Conservation (phyloP, 768 basidiomycete genomes). For the Boletales sp. region DNA sequence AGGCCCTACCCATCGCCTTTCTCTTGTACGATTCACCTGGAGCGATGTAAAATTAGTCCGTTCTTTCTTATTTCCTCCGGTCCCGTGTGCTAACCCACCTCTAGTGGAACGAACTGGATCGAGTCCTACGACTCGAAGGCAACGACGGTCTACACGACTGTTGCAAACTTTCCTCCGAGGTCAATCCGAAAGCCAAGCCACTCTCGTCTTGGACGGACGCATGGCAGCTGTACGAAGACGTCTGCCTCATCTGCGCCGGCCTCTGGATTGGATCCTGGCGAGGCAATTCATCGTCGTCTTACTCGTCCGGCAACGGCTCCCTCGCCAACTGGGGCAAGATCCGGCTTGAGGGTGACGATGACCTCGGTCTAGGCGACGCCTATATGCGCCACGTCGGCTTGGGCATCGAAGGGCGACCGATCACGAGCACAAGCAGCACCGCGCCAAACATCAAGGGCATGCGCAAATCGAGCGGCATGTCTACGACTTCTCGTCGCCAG, state of each 20-base stretch:
- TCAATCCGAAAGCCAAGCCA: slow-evolving; percentile 35
- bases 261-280: slow-evolving; percentile 76
- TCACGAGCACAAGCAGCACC: neutral
- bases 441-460: slow-evolving; percentile 34
- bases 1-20: slow-evolving; percentile 52
- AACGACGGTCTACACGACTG: slow-evolving; percentile 29
- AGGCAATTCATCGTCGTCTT: slow-evolving; percentile 43
- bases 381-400: slow-evolving; percentile 60
- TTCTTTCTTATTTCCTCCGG: neutral
- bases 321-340: slow-evolving; percentile 53
- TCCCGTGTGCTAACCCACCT: neutral
- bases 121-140: slow-evolving; percentile 57
- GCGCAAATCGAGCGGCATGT: slow-evolving; percentile 48
- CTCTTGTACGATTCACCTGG: slow-evolving; percentile 73
- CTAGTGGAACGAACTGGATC: slow-evolving; percentile 78
- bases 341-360: slow-evolving; percentile 65
- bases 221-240: slow-evolving; percentile 83
- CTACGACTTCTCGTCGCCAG: slow-evolving; percentile 34
- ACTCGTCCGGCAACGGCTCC: slow-evolving; percentile 45
- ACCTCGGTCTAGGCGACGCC: slow-evolving; percentile 39
- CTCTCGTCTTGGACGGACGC: slow-evolving; percentile 64
- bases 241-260: slow-evolving; percentile 76
- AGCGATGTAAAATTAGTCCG: slow-evolving; percentile 74
- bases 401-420: slow-evolving; percentile 68
- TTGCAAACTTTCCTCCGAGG: slow-evolving; percentile 29